Evolutionary conservation across 2,329 filamentous ascomycete species (phyloP).

Genomic region (Byssoonygena ceratinophila): DNA sequence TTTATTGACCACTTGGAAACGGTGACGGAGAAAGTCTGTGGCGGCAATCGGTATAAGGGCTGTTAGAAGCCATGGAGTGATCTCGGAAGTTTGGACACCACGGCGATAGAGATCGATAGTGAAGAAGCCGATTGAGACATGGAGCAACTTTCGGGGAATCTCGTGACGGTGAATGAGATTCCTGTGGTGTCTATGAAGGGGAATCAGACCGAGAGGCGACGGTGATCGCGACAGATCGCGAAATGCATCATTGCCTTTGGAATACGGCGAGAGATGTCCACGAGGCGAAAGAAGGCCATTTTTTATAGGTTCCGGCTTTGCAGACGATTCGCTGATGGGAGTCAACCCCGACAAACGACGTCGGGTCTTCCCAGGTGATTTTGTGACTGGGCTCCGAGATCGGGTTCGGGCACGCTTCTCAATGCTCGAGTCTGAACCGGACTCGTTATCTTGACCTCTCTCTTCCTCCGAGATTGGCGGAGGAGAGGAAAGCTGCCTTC

Average conservation of each 20-base stretch:
- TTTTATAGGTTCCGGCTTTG: conserved; percentile 30
- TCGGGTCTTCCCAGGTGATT: conserved; percentile 28
- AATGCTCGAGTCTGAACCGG: conserved; percentile 44
- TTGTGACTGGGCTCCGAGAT: conserved; percentile 56
- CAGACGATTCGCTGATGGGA: conserved; percentile 37
- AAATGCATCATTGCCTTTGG: conserved; percentile 58
- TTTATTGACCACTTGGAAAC: conserved; percentile 68
- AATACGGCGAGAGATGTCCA: conserved; percentile 57
- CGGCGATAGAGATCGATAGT: conserved; percentile 74
- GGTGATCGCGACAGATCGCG: conserved; percentile 82
- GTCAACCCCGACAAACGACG: conserved; percentile 47
- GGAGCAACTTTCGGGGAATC: conserved; percentile 82
- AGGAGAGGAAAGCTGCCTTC: conserved; percentile 48
- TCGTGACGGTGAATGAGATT: conserved; percentile 93
- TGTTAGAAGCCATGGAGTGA: conserved; percentile 74
- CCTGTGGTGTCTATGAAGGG: conserved; percentile 85
- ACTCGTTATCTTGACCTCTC: conserved; percentile 42
- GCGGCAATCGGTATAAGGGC: conserved; percentile 74
- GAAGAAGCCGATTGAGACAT: conserved; percentile 94
- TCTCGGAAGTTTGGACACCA: conserved; percentile 63
- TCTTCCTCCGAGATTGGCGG: conserved; percentile 51
- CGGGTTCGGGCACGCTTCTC: conserved; percentile 55
- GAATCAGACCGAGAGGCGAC: conserved; percentile 84
- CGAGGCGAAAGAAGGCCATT: conserved; percentile 42
- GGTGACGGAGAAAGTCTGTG: conserved; percentile 72